Conservation (phyloP, 2,329 filamentous ascomycete genomes). For the Penicillium freii region DNA sequence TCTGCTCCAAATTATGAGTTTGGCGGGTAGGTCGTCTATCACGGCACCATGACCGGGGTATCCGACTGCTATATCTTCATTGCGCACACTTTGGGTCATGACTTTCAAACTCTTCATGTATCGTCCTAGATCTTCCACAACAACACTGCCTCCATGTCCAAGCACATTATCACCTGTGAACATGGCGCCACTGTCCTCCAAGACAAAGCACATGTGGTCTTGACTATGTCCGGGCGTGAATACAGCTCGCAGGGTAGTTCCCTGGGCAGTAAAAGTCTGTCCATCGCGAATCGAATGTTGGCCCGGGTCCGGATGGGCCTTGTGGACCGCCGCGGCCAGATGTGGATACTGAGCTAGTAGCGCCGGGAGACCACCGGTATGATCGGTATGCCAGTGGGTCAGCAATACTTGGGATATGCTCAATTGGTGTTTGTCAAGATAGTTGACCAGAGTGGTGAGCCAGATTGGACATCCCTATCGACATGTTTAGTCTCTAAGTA, state of each 20-base stretch:
- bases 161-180: constrained; percentile 11
- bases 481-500: background rate
- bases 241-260: constrained; percentile 1
- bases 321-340: background rate
- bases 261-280: constrained; percentile 1
- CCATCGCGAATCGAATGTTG: constrained; percentile 4
- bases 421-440: constrained; percentile 2
- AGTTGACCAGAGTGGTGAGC: constrained; percentile 6
- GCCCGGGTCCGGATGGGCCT: background rate
- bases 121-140: constrained; percentile 1
- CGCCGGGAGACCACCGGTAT: constrained; percentile 7
- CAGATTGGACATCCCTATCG: constrained; percentile 6
- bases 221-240: constrained; percentile 8
- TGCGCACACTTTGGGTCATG: background rate
- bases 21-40: constrained; percentile 6
- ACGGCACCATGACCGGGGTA: constrained; percentile 7
- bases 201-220: constrained; percentile 10
- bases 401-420: constrained; percentile 7
- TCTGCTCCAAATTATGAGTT: background rate
- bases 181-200: constrained; percentile 3
- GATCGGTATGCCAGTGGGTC: constrained; percentile 9
- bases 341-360: constrained; percentile 5
- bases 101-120: constrained; percentile 6
- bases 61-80: background rate
- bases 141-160: constrained; percentile 8